phyloP scores from a whole-genome alignment of 768 basidiomycete genomes.

The Psilocybe tampanensis region DNA sequence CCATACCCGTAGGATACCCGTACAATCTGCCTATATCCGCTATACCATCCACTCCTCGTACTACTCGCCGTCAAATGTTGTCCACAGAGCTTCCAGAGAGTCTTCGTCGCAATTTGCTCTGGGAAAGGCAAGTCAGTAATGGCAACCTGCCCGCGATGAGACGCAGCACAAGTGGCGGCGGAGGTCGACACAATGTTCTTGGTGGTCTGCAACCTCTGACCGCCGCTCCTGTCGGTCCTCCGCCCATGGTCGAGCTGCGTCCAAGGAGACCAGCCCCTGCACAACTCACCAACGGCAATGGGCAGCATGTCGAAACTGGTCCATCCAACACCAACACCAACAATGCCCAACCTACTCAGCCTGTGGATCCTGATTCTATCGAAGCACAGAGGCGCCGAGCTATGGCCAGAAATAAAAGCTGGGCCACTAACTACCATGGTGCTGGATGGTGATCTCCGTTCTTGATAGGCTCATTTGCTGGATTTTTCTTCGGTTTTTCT shows the following conservation, averaged over 20 bases:
- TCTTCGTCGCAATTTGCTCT: constrained; percentile 76
- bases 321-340: neutral
- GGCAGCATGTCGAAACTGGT: no score
- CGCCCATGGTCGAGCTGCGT: constrained; percentile 44
- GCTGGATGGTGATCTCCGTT: constrained; percentile 56
- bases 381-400: constrained; percentile 48
- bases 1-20: constrained; percentile 65
- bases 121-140: constrained; percentile 73
- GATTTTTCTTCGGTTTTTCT: constrained; percentile 2
- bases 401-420: constrained; percentile 64
- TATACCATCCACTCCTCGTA: constrained; percentile 79
- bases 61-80: constrained; percentile 84
- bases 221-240: no score
- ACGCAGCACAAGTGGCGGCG: constrained; percentile 32
- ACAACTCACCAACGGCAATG: neutral
- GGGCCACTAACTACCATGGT: constrained; percentile 69
- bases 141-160: constrained; percentile 43
- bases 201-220: constrained; percentile 33
- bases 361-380: constrained; percentile 25
- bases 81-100: constrained; percentile 85
- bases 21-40: constrained; percentile 72
- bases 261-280: constrained; percentile 31
- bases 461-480: neutral
- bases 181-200: constrained; percentile 23
- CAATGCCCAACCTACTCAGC: no score